These are phyloP conservation scores for Thraustochytrium sp. DNA, from an alignment of 352 stramenopile species.

Conservation along the genomic window DNA sequence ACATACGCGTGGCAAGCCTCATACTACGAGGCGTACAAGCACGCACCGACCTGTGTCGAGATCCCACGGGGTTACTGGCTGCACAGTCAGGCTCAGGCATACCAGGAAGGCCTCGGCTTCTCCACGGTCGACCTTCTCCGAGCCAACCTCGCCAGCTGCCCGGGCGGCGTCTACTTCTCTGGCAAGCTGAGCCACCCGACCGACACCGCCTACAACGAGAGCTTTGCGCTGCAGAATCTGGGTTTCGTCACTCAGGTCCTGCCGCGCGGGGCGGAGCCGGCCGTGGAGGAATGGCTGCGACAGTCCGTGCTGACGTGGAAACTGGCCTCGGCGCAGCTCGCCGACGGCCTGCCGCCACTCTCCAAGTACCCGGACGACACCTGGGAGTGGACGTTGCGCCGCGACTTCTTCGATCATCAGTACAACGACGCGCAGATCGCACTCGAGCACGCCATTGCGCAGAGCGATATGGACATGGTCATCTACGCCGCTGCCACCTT, in stretches of 20 bases:
- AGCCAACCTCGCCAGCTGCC: conserved; percentile 52
- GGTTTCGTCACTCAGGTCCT: conserved; percentile 25
- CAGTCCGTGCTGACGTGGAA: conserved; percentile 14
- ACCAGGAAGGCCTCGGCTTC: conserved; percentile 52
- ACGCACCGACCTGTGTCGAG: conserved; percentile 48
- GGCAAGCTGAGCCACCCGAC: conserved; percentile 65
- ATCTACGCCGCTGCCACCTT: conserved; percentile 56
- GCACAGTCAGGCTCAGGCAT: neutral
- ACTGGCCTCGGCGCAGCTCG: conserved; percentile 54
- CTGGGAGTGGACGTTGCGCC: conserved; percentile 84
- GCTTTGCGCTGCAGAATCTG: neutral
- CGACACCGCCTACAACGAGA: conserved; percentile 56
- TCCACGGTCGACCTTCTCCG: conserved; percentile 59
- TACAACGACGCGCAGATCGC: conserved; percentile 68
- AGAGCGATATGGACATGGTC: conserved; percentile 63
- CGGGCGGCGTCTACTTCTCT: conserved; percentile 68
- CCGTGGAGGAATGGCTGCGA: conserved; percentile 6
- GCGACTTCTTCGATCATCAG: conserved; percentile 59
- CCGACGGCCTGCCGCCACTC: conserved; percentile 57
- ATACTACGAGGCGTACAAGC: conserved; percentile 62
- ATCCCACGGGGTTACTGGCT: conserved; percentile 63
- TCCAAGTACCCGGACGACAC: conserved; percentile 74
- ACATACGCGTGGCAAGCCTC: conserved; percentile 70
- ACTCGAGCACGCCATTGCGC: conserved; percentile 70
- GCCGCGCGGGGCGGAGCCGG: neutral